These are phyloP conservation scores for Ambrosiella beaveri DNA, from an alignment of 2,329 filamentous ascomycete species.

Conservation along the genomic window DNA sequence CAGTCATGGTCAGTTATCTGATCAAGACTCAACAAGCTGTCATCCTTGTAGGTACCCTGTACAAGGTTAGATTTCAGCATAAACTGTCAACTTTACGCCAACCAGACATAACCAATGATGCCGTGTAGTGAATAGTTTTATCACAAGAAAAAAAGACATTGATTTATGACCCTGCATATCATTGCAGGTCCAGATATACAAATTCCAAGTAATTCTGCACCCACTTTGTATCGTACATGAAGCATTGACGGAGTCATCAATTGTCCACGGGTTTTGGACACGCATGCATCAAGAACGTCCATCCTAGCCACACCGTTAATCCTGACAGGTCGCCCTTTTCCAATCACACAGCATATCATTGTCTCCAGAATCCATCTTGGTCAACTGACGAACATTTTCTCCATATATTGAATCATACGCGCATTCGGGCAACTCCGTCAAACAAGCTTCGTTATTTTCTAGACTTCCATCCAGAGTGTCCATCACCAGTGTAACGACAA, in stretches of 20 bases:
- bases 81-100: too few species aligned
- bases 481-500: neutral
- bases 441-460: neutral
- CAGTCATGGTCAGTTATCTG: too few species aligned
- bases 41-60: too few species aligned
- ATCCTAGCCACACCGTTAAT: neutral
- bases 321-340: conserved; percentile 2
- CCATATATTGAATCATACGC: neutral
- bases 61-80: too few species aligned
- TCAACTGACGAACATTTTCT: neutral
- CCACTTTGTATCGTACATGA: conserved; percentile 1
- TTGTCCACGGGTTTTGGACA: neutral
- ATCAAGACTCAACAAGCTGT: too few species aligned
- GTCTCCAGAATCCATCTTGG: neutral
- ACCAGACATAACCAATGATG: too few species aligned
- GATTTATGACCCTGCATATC: neutral
- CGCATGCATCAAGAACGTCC: neutral
- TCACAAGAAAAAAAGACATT: neutral
- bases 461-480: neutral
- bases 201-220: neutral
- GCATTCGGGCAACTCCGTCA: neutral
- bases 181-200: neutral
- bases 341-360: neutral
- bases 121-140: too few species aligned
- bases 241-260: neutral